Conservation (phyloP, 1,139 yeast species). For the Sugiyamaella xylanicola region DNA sequence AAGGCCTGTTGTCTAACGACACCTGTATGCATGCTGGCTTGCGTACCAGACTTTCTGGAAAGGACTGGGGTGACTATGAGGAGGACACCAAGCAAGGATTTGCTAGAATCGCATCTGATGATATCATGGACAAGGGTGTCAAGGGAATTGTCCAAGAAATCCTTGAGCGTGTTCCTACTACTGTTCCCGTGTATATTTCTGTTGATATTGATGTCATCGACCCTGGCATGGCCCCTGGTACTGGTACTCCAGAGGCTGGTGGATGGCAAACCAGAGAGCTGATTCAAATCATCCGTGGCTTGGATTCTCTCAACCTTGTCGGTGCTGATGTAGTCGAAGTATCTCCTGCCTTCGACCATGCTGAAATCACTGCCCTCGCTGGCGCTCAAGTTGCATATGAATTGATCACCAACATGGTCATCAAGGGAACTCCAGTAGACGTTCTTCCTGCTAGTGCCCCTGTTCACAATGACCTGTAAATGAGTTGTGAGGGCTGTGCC, state of each 20-base stretch:
- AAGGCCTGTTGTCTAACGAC: conserved; percentile 54
- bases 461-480: conserved; percentile 25
- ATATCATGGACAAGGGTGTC: conserved; percentile 56
- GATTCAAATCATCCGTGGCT: conserved; percentile 58
- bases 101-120: conserved; percentile 67
- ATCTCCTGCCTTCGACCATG: conserved; percentile 70
- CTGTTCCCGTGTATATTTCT: conserved; percentile 68
- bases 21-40: conserved; percentile 68
- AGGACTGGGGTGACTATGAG: conserved; percentile 50
- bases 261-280: conserved; percentile 78
- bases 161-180: conserved; percentile 51
- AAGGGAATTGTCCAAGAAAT: conserved; percentile 57
- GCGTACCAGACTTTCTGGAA: conserved; percentile 50
- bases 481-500: too few species aligned
- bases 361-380: conserved; percentile 73
- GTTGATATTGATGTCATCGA: conserved; percentile 80
- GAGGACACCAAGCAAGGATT: conserved; percentile 70
- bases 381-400: conserved; percentile 68
- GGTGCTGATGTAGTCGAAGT: conserved; percentile 85
- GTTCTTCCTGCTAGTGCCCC: conserved; percentile 15
- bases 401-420: conserved; percentile 36
- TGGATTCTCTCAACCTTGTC: conserved; percentile 62
- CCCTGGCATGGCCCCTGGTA: conserved; percentile 80
- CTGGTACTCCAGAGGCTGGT: conserved; percentile 84
- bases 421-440: conserved; percentile 25